Evolutionary conservation across 1,284 basidiomycete species (phyloP).

Genomic region (Ganoderma meredithae): DNA sequence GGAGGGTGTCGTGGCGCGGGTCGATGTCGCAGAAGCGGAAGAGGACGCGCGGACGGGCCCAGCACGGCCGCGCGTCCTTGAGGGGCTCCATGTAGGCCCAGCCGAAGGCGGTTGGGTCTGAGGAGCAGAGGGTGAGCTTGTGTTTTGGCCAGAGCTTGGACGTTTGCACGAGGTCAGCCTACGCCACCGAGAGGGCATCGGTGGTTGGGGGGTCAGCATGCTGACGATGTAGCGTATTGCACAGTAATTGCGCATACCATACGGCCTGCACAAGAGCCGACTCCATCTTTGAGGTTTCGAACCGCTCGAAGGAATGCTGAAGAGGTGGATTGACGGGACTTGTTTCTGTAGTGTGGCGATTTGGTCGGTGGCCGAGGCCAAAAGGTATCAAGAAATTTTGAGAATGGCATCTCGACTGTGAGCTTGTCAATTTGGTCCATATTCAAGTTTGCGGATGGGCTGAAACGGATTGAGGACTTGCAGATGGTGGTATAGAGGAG

Average conservation of each 20-base stretch:
- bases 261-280: not conserved
- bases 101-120: not conserved
- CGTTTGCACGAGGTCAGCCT: constrained; percentile 2
- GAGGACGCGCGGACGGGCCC: constrained; percentile 6
- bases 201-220: not conserved
- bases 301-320: not conserved
- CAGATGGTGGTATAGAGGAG: not conserved
- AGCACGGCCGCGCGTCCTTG: not conserved
- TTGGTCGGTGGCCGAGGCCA: not conserved
- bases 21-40: constrained; percentile 8
- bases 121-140: not conserved
- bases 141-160: not conserved
- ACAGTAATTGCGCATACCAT: not conserved
- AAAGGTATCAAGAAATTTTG: not conserved
- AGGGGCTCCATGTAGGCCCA: constrained; percentile 4
- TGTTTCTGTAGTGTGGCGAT: not conserved
- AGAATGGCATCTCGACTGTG: not conserved
- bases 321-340: not conserved
- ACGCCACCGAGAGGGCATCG: not conserved
- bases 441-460: not conserved
- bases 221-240: no score
- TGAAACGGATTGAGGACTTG: not conserved
- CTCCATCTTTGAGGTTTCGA: not conserved
- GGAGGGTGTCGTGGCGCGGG: not conserved
- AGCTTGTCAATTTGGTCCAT: constrained; percentile 4